Base-by-base conservation (phyloP, 2,329 filamentous ascomycete genomes). In the Fusarium sp. region DNA sequence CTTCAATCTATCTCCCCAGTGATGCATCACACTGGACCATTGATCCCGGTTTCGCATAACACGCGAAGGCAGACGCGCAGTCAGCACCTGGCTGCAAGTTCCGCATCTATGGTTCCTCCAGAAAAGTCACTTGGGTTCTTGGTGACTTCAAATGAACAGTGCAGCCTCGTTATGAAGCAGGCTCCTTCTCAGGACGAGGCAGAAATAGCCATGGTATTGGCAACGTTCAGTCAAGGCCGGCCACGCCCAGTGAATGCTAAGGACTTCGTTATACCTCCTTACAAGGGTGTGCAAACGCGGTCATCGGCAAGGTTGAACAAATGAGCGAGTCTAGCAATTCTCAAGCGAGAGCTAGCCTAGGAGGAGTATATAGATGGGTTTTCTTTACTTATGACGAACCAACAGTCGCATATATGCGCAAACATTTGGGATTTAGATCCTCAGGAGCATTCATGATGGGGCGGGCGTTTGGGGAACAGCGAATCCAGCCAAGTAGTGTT, bases 1-100 rank as follows among this genome's bases (percentile, higher is more conserved):
- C 35, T 67, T 18, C 68, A 66, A 41, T 60, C 63, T 21, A 65
- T 65, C 5, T 70, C 67, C 8, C 67, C 67, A 4, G 31, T 55
- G 3, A 54, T 58, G 40, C 39, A 56, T n/a, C 41, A 51, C 14
- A 36, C 50, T n/a, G n/a, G 18, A 11, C 75, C 76, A 4, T 58
- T 79, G 8, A 49, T 70, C 15, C 69, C 72, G 2, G 69, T 79
- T 27, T 79, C 77, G 17, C 67, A 73, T 13, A 79, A 79, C 43
- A 50, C 76, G 58, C 72, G 75, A 5, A 70, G 58, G 33, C 33
- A 45, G 14, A 59, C 60, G 10, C 68, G 57, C 27, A 56, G 56
- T 20, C 64, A 76, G 25, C 25, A 25, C 25, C 25, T 25, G 25
- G 25, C 25, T 25, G 25, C 25, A 10, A 59, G 72, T 11, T 69